A percentile compares a stretch with the other conserved stretches of the same genome.
These are phyloP conservation scores for Saraca asoca DNA, from an alignment of 331 rosid genomes.

Conservation along the genomic window DNA sequence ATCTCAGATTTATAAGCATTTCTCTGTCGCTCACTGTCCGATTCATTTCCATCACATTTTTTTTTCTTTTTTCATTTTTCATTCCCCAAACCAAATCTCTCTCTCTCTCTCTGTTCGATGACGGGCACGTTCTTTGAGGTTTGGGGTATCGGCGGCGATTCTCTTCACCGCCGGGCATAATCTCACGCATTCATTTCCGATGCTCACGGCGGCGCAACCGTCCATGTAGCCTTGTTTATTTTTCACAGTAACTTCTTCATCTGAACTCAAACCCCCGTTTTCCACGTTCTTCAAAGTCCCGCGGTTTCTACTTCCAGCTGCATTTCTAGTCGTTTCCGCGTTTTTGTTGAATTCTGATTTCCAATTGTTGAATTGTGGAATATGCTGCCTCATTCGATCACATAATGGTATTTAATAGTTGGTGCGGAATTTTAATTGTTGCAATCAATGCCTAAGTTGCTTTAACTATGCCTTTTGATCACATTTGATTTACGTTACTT, in stretches of 20 bases:
- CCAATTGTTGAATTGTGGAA: constrained; percentile 4
- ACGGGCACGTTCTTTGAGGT: constrained; percentile 32
- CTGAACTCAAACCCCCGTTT: constrained; percentile 22
- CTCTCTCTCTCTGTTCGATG: constrained; percentile 19
- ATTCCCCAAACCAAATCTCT: constrained; percentile 11
- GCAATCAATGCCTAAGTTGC: constrained; percentile 9
- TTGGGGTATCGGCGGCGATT: constrained; percentile 42
- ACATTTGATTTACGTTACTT: constrained; percentile 21
- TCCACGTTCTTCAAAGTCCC: constrained; percentile 13
- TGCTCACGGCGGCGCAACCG: constrained; percentile 3
- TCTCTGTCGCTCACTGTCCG: constrained; percentile 24
- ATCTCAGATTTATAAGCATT: not conserved
- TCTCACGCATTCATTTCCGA: not conserved
- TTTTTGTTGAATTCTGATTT: constrained; percentile 29
- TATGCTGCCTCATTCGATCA: constrained; percentile 40
- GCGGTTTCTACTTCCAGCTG: not conserved
- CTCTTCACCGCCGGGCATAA: constrained; percentile 35
- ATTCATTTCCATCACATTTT: constrained; percentile 31
- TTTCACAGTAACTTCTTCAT: constrained; percentile 22
- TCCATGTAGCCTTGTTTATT: constrained; percentile 15
- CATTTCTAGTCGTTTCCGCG: constrained; percentile 30
- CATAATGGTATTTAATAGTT: not conserved
- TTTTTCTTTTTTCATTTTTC: constrained; percentile 10
- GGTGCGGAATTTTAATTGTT: not conserved
- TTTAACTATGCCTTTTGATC: not conserved